These are phyloP conservation scores for Cladosporium sp. DNA, from an alignment of 2,329 filamentous ascomycete genomes.

Conservation along the genomic window DNA sequence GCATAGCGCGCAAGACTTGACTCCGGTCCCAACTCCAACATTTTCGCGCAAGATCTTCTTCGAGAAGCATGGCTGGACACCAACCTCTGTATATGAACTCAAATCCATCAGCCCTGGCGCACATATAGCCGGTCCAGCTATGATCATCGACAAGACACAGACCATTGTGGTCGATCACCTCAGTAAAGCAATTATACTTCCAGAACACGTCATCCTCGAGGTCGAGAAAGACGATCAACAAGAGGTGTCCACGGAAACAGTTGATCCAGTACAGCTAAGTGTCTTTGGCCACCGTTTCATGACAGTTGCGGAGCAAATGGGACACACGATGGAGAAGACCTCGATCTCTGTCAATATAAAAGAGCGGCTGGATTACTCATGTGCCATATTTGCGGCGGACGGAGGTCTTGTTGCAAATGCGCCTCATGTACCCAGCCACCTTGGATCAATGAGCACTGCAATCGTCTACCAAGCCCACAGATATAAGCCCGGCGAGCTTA, in stretches of 20 bases:
- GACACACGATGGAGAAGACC: constrained; percentile 58
- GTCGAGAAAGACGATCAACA: constrained; percentile 55
- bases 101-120: constrained; percentile 27
- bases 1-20: constrained; percentile 67
- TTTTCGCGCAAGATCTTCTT: constrained; percentile 71
- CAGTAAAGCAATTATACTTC: constrained; percentile 41
- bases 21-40: constrained; percentile 57
- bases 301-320: constrained; percentile 63
- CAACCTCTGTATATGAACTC: constrained; percentile 60
- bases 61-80: constrained; percentile 68
- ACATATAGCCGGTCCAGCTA: constrained; percentile 35
- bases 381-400: constrained; percentile 46
- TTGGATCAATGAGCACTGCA: constrained; percentile 49
- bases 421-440: constrained; percentile 47
- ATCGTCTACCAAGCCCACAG: constrained; percentile 44
- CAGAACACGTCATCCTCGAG: constrained; percentile 62
- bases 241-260: constrained; percentile 26
- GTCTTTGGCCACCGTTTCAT: constrained; percentile 61
- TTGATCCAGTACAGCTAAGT: constrained; percentile 54
- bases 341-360: constrained; percentile 55
- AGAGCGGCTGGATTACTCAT: constrained; percentile 49
- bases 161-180: constrained; percentile 48
- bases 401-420: constrained; percentile 49
- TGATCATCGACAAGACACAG: constrained; percentile 47
- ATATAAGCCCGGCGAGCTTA: constrained; percentile 46